A percentile compares a stretch with the other conserved stretches of the same genome.
These are phyloP conservation scores for Aegilops bicornis DNA, from an alignment of 176 grass and related monocot genomes.

Conservation along the genomic window DNA sequence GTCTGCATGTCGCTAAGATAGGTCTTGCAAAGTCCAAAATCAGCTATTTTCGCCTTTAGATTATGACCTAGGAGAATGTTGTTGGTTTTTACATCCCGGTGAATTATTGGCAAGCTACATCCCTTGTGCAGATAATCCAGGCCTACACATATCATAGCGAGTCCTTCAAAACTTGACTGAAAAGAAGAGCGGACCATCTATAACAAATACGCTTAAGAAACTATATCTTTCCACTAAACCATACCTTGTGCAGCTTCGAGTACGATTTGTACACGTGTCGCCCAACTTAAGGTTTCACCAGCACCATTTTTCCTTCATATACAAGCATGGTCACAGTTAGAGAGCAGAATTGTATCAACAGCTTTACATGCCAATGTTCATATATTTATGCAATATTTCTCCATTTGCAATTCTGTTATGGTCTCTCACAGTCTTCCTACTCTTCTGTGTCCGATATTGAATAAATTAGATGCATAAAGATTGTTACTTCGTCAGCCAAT, in stretches of 20 bases:
- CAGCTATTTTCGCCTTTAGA: constrained; percentile 36
- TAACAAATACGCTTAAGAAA: not conserved
- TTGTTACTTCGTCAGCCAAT: not conserved
- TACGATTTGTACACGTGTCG: not conserved
- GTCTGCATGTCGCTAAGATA: not conserved
- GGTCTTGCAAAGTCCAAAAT: constrained; percentile 44
- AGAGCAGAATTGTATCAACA: not conserved
- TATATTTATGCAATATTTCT: not conserved
- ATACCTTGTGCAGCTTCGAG: constrained; percentile 45
- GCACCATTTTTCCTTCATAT: constrained; percentile 1
- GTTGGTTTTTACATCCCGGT: constrained; percentile 53
- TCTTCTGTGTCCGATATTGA: too few species aligned
- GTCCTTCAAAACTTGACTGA: not conserved
- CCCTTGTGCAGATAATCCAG: constrained; percentile 52
- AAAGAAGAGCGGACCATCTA: not conserved
- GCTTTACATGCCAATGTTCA: not conserved
- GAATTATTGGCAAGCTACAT: constrained; percentile 39
- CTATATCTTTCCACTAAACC: not conserved
- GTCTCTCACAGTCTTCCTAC: not conserved
- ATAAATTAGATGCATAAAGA: not conserved
- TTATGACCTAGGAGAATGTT: constrained; percentile 43
- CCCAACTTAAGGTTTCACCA: constrained; percentile 9
- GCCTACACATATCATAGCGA: constrained; percentile 15
- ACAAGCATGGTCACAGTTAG: not conserved
- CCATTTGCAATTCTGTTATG: not conserved